These are phyloP conservation scores for Penicillium waksmanii DNA, from an alignment of 495 filamentous ascomycete genomes.

Conservation along the genomic window DNA sequence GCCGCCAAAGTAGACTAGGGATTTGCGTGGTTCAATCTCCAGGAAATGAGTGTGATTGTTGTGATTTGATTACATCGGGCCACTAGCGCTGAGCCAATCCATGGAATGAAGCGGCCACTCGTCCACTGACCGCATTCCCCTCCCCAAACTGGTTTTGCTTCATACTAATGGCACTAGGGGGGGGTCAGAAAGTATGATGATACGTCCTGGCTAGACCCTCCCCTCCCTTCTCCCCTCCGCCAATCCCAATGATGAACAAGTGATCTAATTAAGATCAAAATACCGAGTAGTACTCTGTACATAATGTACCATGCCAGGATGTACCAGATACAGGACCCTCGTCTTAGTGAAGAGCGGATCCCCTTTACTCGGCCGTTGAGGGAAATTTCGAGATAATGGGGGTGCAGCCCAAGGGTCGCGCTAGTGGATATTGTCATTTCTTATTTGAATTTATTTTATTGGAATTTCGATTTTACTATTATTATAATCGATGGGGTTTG, in stretches of 20 bases:
- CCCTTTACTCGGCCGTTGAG: slow-evolving; percentile 32
- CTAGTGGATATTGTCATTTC: slow-evolving; percentile 35
- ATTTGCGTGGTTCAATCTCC: slow-evolving; percentile 7
- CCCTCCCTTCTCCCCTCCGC: not conserved
- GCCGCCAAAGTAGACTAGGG: not conserved
- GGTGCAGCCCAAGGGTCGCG: slow-evolving; percentile 35
- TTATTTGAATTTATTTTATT: slow-evolving; percentile 23
- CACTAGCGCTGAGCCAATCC: slow-evolving; percentile 32
- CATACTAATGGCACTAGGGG: slow-evolving; percentile 13
- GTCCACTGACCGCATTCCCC: slow-evolving; percentile 15
- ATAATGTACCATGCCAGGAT: not conserved
- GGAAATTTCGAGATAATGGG: slow-evolving; percentile 36
- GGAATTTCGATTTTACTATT: slow-evolving; percentile 17
- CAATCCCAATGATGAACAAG: not conserved
- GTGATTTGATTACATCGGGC: slow-evolving; percentile 31
- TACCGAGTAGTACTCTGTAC: not conserved
- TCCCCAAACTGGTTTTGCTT: slow-evolving; percentile 29
- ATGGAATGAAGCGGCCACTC: slow-evolving; percentile 17
- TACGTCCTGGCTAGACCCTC: slow-evolving; percentile 9
- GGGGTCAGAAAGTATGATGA: slow-evolving; percentile 19
- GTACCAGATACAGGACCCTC: not conserved
- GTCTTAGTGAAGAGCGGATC: slow-evolving; percentile 1
- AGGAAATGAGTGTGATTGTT: slow-evolving; percentile 24
- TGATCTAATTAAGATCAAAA: slow-evolving; percentile 12
- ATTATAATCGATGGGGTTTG: slow-evolving; percentile 20